phyloP scores from a whole-genome alignment of 305 asterid genomes.

The Fraxinus velutina region DNA sequence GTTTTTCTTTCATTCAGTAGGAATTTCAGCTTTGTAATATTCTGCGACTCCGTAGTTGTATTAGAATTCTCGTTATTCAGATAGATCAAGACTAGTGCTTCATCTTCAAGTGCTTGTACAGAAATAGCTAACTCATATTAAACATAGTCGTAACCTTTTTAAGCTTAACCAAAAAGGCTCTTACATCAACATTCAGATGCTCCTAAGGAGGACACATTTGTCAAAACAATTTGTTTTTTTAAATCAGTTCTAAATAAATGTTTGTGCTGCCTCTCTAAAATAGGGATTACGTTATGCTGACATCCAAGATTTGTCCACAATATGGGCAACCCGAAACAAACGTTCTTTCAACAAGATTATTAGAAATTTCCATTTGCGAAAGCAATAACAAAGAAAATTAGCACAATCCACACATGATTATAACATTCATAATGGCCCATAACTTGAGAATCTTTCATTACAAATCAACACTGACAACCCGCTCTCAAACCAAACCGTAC shows the following conservation, averaged over 20 bases:
- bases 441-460: background rate
- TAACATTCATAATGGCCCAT: background rate
- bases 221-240: background rate
- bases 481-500: background rate
- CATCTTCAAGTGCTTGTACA: background rate
- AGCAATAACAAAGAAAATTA: background rate
- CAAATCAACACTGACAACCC: background rate
- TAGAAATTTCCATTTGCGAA: background rate
- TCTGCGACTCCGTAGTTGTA: constrained; percentile 5
- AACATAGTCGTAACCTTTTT: background rate
- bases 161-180: background rate
- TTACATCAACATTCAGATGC: background rate
- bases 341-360: background rate
- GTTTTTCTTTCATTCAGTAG: constrained; percentile 3
- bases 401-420: background rate
- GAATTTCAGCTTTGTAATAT: constrained; percentile 20
- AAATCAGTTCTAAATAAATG: background rate
- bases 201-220: background rate
- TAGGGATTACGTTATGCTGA: background rate
- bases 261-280: background rate
- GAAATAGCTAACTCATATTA: background rate
- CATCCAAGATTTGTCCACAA: background rate
- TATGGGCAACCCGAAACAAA: background rate
- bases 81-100: background rate
- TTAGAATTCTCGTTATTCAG: background rate